Evolutionary conservation across 2,329 filamentous ascomycete genomes (phyloP).

Genomic region (Escovopsis sp.): DNA sequence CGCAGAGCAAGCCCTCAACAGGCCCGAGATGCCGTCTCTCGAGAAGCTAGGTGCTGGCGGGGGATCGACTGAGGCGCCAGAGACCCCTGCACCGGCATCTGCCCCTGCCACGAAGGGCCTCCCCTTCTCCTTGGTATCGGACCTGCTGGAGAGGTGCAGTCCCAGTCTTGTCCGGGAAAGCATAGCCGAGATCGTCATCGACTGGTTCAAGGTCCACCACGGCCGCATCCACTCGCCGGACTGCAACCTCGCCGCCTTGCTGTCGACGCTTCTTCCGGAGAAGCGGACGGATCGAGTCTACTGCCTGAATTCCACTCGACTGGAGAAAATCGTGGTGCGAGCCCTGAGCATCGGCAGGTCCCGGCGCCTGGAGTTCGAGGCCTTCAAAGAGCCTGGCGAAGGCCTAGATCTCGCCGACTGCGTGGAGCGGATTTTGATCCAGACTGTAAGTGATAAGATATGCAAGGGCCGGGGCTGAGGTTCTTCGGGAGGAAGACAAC

Average conservation of each 20-base stretch:
- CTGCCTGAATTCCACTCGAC: constrained; percentile 41
- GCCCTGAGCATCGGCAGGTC: constrained; percentile 49
- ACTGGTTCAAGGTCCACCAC: constrained; percentile 58
- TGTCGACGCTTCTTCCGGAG: constrained; percentile 65
- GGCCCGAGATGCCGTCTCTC: no score
- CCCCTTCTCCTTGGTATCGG: constrained; percentile 55
- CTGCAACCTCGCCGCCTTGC: constrained; percentile 45
- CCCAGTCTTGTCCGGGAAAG: constrained; percentile 35
- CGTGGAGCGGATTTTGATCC: constrained; percentile 46
- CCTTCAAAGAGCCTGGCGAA: constrained; percentile 41
- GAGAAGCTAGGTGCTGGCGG: no score
- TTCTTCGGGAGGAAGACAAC: no score
- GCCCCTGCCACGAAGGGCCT: constrained; percentile 38
- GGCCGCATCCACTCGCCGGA: constrained; percentile 38
- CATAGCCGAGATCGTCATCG: constrained; percentile 25
- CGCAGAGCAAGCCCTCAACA: no score
- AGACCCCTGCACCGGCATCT: constrained; percentile 5
- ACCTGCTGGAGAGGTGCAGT: constrained; percentile 42
- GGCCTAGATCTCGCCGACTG: constrained; percentile 57
- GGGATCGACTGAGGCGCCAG: neutral
- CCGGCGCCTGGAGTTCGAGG: constrained; percentile 43
- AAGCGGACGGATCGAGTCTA: constrained; percentile 67
- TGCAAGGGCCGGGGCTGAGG: neutral
- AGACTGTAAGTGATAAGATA: constrained; percentile 45
- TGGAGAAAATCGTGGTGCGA: constrained; percentile 53